phyloP scores from a whole-genome alignment of 768 basidiomycete genomes.

The Pisolithus sp. region DNA sequence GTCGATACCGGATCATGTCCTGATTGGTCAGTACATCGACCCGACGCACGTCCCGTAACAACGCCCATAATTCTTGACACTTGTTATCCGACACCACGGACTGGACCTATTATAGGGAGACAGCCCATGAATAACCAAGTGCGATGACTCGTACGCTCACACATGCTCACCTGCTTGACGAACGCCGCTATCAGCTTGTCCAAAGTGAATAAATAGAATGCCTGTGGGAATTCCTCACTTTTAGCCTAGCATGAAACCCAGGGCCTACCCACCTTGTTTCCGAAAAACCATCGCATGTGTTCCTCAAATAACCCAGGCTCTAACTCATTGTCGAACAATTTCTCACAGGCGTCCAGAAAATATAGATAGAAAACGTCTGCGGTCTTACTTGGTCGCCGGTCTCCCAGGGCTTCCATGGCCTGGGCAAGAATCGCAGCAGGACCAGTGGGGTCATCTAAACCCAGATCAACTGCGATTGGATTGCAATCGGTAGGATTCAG shows the following conservation, averaged over 20 bases:
- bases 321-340: slow-evolving; percentile 87
- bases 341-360: slow-evolving; percentile 85
- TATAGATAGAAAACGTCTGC: slow-evolving; percentile 80
- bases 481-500: slow-evolving; percentile 67
- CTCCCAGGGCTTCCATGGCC: slow-evolving; percentile 55
- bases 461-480: slow-evolving; percentile 75
- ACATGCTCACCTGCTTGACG: slow-evolving; percentile 72
- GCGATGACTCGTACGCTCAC: no score
- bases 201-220: slow-evolving; percentile 87
- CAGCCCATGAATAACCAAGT: no score
- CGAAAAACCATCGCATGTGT: slow-evolving; percentile 91
- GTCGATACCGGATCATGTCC: slow-evolving; percentile 70
- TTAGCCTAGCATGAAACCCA: slow-evolving; percentile 3
- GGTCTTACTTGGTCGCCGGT: slow-evolving; percentile 38
- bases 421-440: slow-evolving; percentile 59
- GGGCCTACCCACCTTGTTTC: slow-evolving; percentile 58
- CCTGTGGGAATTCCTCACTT: slow-evolving; percentile 43
- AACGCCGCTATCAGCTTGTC: slow-evolving; percentile 88
- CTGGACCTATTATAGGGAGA: slow-evolving; percentile 58
- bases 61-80: slow-evolving; percentile 77
- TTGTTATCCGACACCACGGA: slow-evolving; percentile 78
- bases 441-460: slow-evolving; percentile 80
- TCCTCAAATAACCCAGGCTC: slow-evolving; percentile 93
- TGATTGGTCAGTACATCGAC: slow-evolving; percentile 48
- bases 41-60: slow-evolving; percentile 61